These are phyloP conservation scores for Ceratocystis lukuohia DNA, from an alignment of 2,329 filamentous ascomycete genomes.

Conservation along the genomic window DNA sequence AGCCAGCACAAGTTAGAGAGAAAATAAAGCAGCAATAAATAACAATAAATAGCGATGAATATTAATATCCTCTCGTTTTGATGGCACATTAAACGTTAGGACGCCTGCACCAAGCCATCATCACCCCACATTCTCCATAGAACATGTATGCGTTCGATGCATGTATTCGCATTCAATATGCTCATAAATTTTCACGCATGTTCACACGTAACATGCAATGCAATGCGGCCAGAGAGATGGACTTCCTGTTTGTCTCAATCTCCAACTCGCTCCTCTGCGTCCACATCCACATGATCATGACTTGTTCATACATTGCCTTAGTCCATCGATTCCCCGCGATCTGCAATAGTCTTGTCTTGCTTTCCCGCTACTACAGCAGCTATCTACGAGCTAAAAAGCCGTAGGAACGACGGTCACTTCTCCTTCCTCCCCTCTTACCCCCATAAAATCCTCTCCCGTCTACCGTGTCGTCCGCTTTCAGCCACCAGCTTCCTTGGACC, in stretches of 20 bases:
- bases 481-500: background rate
- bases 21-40: too few relatives aligned
- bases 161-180: background rate
- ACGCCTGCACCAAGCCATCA: too few relatives aligned
- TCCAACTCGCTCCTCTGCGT: conserved; percentile 2
- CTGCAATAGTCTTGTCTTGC: background rate
- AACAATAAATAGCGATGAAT: too few relatives aligned
- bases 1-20: too few relatives aligned
- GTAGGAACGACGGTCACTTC: background rate
- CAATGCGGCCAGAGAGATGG: background rate
- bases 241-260: background rate
- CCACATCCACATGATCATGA: background rate
- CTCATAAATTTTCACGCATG: background rate
- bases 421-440: background rate
- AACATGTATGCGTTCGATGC: too few relatives aligned
- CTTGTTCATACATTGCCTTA: background rate
- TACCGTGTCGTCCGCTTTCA: conserved; percentile 1
- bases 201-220: background rate
- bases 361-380: background rate
- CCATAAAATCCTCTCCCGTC: background rate
- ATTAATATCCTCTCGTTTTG: too few relatives aligned
- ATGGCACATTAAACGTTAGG: too few relatives aligned
- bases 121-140: too few relatives aligned
- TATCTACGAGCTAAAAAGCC: background rate
- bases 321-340: background rate